A percentile compares a stretch with the other conserved stretches of the same genome.
Evolutionary conservation across 2,329 filamentous ascomycete genomes (phyloP).

Genomic region (Xylariaceae sp.): DNA sequence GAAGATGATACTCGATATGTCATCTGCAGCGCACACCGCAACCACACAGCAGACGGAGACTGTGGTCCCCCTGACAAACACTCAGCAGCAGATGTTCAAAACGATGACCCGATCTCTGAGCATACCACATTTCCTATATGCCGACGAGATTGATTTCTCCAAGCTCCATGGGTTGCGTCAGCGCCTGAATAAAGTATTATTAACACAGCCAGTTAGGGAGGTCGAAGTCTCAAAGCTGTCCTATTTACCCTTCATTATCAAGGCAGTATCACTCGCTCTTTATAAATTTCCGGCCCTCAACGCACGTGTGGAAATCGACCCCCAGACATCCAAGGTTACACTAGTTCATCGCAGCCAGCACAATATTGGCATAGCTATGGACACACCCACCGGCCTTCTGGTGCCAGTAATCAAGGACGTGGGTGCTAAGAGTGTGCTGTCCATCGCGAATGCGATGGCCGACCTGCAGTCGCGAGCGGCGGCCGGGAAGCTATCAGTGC

Average conservation of each 20-base stretch:
- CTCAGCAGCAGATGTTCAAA: slow-evolving; percentile 95
- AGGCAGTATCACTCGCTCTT: slow-evolving; percentile 84
- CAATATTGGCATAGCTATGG: slow-evolving; percentile 95
- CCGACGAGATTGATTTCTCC: slow-evolving; percentile 82
- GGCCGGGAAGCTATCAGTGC: slow-evolving; percentile 67
- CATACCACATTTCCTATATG: slow-evolving; percentile 95
- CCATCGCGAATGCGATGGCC: slow-evolving; percentile 71
- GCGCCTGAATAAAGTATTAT: slow-evolving; percentile 65
- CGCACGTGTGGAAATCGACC: slow-evolving; percentile 66
- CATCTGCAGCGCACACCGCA: slow-evolving; percentile 34
- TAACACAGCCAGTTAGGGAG: slow-evolving; percentile 38
- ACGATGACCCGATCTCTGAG: slow-evolving; percentile 86
- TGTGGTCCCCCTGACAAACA: slow-evolving; percentile 64
- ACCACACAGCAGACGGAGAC: slow-evolving; percentile 62
- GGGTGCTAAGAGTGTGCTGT: slow-evolving; percentile 67
- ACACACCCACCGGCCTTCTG: slow-evolving; percentile 80
- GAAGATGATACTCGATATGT: slow-evolving; percentile 25
- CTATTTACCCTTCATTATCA: slow-evolving; percentile 91
- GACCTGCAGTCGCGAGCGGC: slow-evolving; percentile 70
- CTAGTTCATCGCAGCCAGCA: slow-evolving; percentile 78
- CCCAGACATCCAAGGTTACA: slow-evolving; percentile 59
- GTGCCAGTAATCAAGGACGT: slow-evolving; percentile 91
- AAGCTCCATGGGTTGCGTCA: slow-evolving; percentile 67
- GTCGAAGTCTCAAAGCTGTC: slow-evolving; percentile 64
- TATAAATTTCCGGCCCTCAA: slow-evolving; percentile 83